Base-by-base conservation (phyloP, 1,139 yeast genomes). In the Scheffersomyces illinoinensis region DNA sequence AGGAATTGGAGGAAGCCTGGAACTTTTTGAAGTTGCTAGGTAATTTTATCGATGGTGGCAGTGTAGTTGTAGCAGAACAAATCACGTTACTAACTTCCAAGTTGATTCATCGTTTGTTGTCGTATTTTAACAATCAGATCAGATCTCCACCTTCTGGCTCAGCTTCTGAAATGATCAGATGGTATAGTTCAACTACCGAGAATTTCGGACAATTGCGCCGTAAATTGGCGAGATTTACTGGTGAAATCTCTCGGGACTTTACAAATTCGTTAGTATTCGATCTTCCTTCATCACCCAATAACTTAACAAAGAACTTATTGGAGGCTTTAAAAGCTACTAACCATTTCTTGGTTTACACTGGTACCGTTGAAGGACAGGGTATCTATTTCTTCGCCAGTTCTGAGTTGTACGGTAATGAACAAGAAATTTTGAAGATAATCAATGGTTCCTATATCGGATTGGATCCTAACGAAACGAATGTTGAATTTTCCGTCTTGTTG, bases 131-230 rank as follows among this genome's bases (percentile, higher is more conserved):
- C 61, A 84, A 87, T 60, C 97, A 93, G 68, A 82, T 89, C 64
- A 81, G 84, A 59, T 85, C 87, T 0, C 91, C 97, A 0, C 74
- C 81, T 20, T 20, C 20, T n/a, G 66, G 66, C 3, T 80, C 82
- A 18, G 77, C 83, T 4, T 75, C 85, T 17, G 96, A 92, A 61
- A 79, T 93, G 54, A 86, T 87, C 24, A 82, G 92, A 57, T 91
- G 97, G 97, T 87, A 88, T 62, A 82, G 88, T n/a, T 84, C 91
- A 3, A 85, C 95, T 0, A 86, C 93, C 54, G 98, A 93, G 66
- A 91, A 90, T 64, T 88, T 91, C 63, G 93, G 97, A 49, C 90
- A 92, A 57, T 81, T 91, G 58, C 90, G 96, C 67, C 86, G 99
- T 69, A 91, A 92, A 68, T 81, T 93, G 59, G 85, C 91, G 23